Evolutionary conservation across 2,329 filamentous ascomycete genomes (phyloP).

Genomic region (Pseudogymnoascus sp.): DNA sequence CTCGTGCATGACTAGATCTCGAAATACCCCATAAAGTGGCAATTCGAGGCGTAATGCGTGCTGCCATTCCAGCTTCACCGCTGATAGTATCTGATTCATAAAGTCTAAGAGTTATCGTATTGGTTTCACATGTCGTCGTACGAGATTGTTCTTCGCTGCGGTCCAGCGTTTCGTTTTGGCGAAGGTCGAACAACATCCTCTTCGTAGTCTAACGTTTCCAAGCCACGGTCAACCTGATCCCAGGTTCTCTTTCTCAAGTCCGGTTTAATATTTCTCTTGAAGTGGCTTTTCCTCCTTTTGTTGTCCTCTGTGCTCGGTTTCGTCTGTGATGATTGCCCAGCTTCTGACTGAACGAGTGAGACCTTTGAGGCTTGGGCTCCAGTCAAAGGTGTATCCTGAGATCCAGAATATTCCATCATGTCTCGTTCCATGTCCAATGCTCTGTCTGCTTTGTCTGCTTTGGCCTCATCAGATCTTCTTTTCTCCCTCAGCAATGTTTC

Average conservation of each 20-base stretch:
- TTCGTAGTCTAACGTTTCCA: constrained; percentile 56
- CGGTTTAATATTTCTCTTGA: constrained; percentile 42
- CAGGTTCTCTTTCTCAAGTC: constrained; percentile 61
- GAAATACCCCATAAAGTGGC: not conserved
- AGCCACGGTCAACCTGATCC: constrained; percentile 56
- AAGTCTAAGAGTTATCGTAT: not conserved
- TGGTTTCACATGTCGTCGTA: constrained; percentile 38
- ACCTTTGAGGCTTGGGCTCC: not conserved
- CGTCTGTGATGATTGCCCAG: not conserved
- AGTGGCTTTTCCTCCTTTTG: constrained; percentile 29
- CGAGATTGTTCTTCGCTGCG: constrained; percentile 40
- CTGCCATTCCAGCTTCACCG: not conserved
- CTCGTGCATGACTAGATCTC: not conserved
- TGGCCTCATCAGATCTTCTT: constrained; percentile 24
- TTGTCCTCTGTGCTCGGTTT: not conserved
- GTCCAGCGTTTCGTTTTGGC: constrained; percentile 21
- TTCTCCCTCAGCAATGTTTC: constrained; percentile 58
- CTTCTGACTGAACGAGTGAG: not conserved
- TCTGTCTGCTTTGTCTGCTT: not conserved
- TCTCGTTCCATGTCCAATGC: not conserved
- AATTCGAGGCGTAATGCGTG: not conserved
- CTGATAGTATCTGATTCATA: not conserved
- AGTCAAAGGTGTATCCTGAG: not conserved
- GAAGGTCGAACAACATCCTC: constrained; percentile 30
- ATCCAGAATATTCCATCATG: not conserved